Base-by-base conservation (phyloP, 306 rosid species). In the Quercus aquifolioides region DNA sequence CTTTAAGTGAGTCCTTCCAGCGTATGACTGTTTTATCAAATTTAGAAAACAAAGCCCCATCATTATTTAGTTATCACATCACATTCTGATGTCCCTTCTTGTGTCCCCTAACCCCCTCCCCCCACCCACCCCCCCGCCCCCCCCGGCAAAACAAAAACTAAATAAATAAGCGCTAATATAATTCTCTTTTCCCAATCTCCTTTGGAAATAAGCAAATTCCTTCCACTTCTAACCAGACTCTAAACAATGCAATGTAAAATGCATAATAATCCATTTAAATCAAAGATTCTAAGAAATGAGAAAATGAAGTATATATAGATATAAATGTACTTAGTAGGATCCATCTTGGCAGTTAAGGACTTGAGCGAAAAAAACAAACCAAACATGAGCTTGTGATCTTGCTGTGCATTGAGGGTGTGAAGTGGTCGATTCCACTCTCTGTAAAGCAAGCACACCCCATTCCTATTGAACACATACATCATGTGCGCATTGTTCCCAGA, bases 301-400 rank as follows among this genome's bases (percentile, higher is more conserved):
- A 55, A 33, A 70, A 59, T 21, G 5, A 43, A 10, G 17, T 12
- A 49, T 12, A 46, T 46, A 15, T 14, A 5, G 10, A 30, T 3
- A 67, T 35, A 57, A 23, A 78, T 75, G 41, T 79, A 88, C 91
- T 82, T 84, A 67, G 92, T 91, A 26, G 97, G 99, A 55, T 95
- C 99, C 98, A 95, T 95, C 85, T 91, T 93, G 72, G 98, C 96
- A 76, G 98, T 93, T 46, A 95, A 79, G 52, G 99, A 95, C 86
- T 93, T 95, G 77, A 95, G 98, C 21, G 97, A 95, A 84, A 95
- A 95, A 72, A 95, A 97, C 56, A 96, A 79, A 57, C 99, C 99
- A 82, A 96, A 96, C 98, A 93, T 93, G 75, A 96, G 92, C 86
- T 96, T 96, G 79, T 96, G 99, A 78, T 96, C 99, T 84, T 96